Base-by-base conservation (phyloP, 345 rosid species). In the Hirschfeldia incana region DNA sequence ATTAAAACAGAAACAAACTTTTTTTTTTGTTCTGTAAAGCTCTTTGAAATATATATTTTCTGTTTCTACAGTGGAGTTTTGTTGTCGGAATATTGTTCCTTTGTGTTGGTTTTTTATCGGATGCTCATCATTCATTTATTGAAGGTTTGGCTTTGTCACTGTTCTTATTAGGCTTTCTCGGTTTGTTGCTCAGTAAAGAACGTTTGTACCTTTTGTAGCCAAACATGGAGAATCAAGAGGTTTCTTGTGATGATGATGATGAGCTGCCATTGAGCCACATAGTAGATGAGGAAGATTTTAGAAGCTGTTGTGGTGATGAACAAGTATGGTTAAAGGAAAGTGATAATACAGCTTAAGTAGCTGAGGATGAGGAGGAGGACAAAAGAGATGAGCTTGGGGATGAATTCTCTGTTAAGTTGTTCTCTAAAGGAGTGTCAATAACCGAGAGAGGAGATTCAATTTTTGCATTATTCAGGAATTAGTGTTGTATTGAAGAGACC, bases 241-340 rank as follows among this genome's bases (percentile, higher is more conserved):
- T 67, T 79, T 59, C 81, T 59, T 70, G 74, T 61, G 84, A 77
- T 39, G 44, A 9, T 34, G 79, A 81, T 26, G 79, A 81, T 26
- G 81, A 83, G 67, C 17, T 75, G n/a, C 84, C 86, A n/a, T 65
- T 79, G 46, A 78, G 77, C 68, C 65, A 82, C 59, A 30, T 65
- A 21, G 82, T 87, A 81, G 94, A 92, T 0, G 98, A 95, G 62
- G 99, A 95, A 39, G 99, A 95, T 21, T 95, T 95, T 72, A 80
- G 94, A 30, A 95, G 99, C 34, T 95, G 98, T 84, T 92, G 94
- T 36, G 98, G 84, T 75, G 98, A 94, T 77, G 94, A 89, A 21
- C 97, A 91, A 27, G 91, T 89, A 1, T 94, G 95, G 98, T 76
- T 80, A 46, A 90, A 86, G 70, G 97, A 88, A 70, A 74, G 78